Evolutionary conservation across 176 grass and related monocot species (phyloP), one percentile per base, ranked within the genome.

Genomic region (Guadua angustifolia): DNA sequence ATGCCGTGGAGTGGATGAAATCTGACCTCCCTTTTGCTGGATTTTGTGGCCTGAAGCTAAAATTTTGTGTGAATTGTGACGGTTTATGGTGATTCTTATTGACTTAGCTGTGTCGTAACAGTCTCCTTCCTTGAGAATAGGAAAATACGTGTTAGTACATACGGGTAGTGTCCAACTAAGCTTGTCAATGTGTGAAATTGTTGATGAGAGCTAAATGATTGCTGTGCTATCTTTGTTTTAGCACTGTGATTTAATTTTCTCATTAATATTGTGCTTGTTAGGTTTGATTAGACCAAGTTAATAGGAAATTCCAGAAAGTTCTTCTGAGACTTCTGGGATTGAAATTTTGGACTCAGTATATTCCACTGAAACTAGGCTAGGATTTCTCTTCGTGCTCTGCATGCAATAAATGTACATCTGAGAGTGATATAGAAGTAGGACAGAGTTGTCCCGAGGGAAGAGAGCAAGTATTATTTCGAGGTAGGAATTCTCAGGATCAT

Each of bases 41-140:
- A 72, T 85, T 89, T 35, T 70, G 36, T 82, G 71, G 33, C 15
- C 29, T 53, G 71, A 71, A 84, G 60, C 68, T 39, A 47, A 66
- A 75, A 18, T 71, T 73, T 22, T 65, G 26, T 29, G 9, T 12
- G n/a, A 52, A 25, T 61, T 65, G 44, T 73, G 44, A 55, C 13
- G 43, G 42, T 83, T 82, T 87, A 43, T 62, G 44, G 24, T 19
- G 47, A 7, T 57, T 69, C 7, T 11, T 25, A 55, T 77, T 83
- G 53, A 62, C 14, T 66, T 75, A 58, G 19, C 35, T 67, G 24
- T 24, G 53, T 9, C 19, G 42, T 53, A 32, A 52, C 19, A 59
- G 49, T 60, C 74, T 45, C 10, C 44, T 45, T 44, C 61, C 68
- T n/a, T 51, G 40, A 81, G 19, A 38, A 66, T 55, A 26, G 2